These are phyloP conservation scores for Aspergillus puulaauensis DNA, from an alignment of 2,329 filamentous ascomycete species.

Conservation along the genomic window DNA sequence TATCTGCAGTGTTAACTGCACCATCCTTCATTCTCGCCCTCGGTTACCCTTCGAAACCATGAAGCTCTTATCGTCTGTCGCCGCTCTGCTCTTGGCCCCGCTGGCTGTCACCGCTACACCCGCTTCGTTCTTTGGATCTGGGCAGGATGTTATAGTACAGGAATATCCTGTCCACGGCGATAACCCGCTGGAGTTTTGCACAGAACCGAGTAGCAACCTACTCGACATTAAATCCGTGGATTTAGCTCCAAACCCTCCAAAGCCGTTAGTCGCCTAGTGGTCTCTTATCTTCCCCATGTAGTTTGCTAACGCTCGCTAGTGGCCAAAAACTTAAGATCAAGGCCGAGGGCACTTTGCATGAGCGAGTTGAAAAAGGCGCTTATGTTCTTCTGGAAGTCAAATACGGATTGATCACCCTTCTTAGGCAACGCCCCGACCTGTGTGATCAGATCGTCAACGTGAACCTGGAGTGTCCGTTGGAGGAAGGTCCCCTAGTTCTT, in stretches of 20 bases:
- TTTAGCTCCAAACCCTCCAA: conserved; percentile 79
- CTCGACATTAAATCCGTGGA: conserved; percentile 77
- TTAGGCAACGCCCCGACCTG: conserved; percentile 77
- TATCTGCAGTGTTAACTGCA: background rate
- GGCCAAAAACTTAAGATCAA: conserved; percentile 75
- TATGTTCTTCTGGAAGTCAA: conserved; percentile 84
- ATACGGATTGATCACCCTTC: conserved; percentile 87
- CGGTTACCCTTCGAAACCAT: conserved; percentile 26
- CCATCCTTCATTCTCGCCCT: background rate
- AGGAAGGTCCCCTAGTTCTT: conserved; percentile 72
- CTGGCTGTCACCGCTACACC: conserved; percentile 42
- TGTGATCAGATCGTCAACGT: conserved; percentile 89
- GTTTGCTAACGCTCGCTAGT: conserved; percentile 49
- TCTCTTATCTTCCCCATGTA: background rate
- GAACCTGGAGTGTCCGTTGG: conserved; percentile 82
- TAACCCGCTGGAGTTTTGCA: conserved; percentile 81
- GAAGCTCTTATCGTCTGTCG: conserved; percentile 40
- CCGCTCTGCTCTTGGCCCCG: conserved; percentile 43
- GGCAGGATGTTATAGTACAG: conserved; percentile 51
- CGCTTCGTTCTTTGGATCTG: conserved; percentile 49
- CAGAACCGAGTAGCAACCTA: conserved; percentile 67
- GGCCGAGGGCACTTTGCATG: conserved; percentile 71
- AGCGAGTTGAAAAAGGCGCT: conserved; percentile 74
- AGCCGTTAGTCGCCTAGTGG: conserved; percentile 62
- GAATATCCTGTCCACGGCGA: conserved; percentile 72